Percentiles rank a stretch among this genome's conserved stretches.
Evolutionary conservation across 495 filamentous ascomycete genomes (phyloP).

Genomic region (Talaromyces stipitatus): DNA sequence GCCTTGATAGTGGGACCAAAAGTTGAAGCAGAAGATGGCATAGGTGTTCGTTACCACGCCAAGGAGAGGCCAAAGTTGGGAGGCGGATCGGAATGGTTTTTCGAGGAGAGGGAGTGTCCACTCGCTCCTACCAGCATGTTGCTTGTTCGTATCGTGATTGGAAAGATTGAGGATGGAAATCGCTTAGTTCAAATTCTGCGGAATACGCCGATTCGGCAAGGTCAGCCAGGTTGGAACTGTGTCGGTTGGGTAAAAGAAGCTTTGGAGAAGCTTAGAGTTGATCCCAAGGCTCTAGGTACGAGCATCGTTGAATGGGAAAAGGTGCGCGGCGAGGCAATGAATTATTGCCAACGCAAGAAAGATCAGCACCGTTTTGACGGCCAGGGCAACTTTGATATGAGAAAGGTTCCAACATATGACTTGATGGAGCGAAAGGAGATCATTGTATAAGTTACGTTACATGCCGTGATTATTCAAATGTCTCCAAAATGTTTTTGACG

Average conservation of each 20-base stretch:
- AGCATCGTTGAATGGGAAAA: conserved; percentile 23
- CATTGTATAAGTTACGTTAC: conserved; percentile 9
- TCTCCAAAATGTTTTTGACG: conserved; percentile 34
- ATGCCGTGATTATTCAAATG: conserved; percentile 13
- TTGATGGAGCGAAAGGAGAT: conserved; percentile 25
- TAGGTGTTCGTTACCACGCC: conserved; percentile 25
- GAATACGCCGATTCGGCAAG: conserved; percentile 22
- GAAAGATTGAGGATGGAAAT: conserved; percentile 28
- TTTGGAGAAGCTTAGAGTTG: conserved; percentile 18
- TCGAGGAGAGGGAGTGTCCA: conserved; percentile 18
- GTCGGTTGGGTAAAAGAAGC: conserved; percentile 35
- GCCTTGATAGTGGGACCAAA: conserved; percentile 36
- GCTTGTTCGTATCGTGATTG: conserved; percentile 37
- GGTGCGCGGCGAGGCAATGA: conserved; percentile 22
- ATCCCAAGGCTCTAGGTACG: conserved; percentile 28
- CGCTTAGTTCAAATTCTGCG: conserved; percentile 22
- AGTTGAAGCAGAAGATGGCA: conserved; percentile 11
- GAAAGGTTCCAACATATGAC: conserved; percentile 24
- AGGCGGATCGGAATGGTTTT: conserved; percentile 22
- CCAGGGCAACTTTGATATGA: conserved; percentile 16
- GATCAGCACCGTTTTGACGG: conserved; percentile 28
- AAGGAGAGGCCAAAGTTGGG: conserved; percentile 13
- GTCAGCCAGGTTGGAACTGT: conserved; percentile 31
- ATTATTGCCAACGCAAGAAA: conserved; percentile 29
- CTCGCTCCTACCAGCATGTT: conserved; percentile 22